These are phyloP conservation scores for Pueraria montana DNA, from an alignment of 306 rosid genomes.

Conservation along the genomic window DNA sequence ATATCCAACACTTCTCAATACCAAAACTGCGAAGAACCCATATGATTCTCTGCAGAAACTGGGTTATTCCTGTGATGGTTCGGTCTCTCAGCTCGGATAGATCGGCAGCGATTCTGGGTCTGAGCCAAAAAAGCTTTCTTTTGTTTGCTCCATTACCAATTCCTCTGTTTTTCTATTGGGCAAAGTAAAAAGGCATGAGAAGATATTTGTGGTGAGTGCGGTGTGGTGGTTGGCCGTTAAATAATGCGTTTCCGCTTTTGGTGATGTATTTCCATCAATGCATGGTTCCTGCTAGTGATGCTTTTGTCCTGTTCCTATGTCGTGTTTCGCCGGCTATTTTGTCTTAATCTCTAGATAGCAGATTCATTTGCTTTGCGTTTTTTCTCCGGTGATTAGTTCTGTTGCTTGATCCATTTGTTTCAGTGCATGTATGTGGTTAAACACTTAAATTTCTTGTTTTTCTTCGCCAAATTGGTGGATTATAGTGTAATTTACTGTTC, in stretches of 20 bases:
- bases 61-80: too few relatives aligned
- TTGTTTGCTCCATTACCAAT: constrained; percentile 1
- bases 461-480: background rate
- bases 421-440: background rate
- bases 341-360: constrained; percentile 38
- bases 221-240: constrained; percentile 6
- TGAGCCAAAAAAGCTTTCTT: constrained; percentile 42
- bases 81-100: too few relatives aligned
- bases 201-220: constrained; percentile 62
- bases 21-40: background rate
- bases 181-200: background rate
- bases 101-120: constrained; percentile 30
- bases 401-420: constrained; percentile 36
- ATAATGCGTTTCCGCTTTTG: constrained; percentile 25
- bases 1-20: background rate
- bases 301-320: constrained; percentile 51
- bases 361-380: constrained; percentile 33
- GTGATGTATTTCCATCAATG: constrained; percentile 39
- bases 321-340: constrained; percentile 52
- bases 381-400: constrained; percentile 17
- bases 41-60: too few relatives aligned
- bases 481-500: constrained; percentile 33
- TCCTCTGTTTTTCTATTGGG: constrained; percentile 29
- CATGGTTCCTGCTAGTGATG: constrained; percentile 38
- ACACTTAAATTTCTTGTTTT: constrained; percentile 9